Evolutionary conservation across 768 basidiomycete genomes (phyloP), one percentile per base, ranked within the genome.

Genomic region (Multifurca ochricompacta): DNA sequence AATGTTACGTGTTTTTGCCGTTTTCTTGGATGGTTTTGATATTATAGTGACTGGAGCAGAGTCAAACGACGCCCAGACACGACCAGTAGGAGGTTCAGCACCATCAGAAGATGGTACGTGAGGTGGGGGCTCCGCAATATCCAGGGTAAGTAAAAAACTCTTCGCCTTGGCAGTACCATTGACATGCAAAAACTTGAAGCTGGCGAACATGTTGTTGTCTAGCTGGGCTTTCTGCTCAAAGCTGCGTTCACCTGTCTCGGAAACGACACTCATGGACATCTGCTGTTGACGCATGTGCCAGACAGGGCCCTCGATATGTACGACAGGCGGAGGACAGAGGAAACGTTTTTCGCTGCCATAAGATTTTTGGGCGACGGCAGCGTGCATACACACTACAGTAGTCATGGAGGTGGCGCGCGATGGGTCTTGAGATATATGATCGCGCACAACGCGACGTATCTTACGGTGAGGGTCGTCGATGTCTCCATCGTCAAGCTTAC

Each of bases 1-100:
- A 66, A 87, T 87, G 73, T 89, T 85, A 72, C 92, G 85, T 63
- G 92, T 92, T 74, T 94, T 95, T 54, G 90, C 90, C 9, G 91
- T 95, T 77, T 93, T 94, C 79, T 94, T 94, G 56, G 91, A 93
- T 31, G 93, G 93, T 69, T 96, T 96, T 64, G 93, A 94, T 65
- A 97, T 93, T 71, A 96, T 92, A 42, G 87, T 85, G 63, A 97
- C 86, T 43, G 91, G 89, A 31, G 88, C 84, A 28, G 92, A 95
- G 68, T 91, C 84, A 73, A 96, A 92, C 30, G 87, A 82, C 8
- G 90, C 91, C 92, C 91, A 95, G 54, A 86, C 69, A 55, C 88
- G 85, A 59, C 85, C 87, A 59, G 70, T 68, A 42, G 69, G 48
- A 43, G 68, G 59, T 48, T 69, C 68, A 35, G 63, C 46, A 35